These are phyloP conservation scores for Gossypium raimondii DNA, from an alignment of 345 rosid species.

Conservation along the genomic window DNA sequence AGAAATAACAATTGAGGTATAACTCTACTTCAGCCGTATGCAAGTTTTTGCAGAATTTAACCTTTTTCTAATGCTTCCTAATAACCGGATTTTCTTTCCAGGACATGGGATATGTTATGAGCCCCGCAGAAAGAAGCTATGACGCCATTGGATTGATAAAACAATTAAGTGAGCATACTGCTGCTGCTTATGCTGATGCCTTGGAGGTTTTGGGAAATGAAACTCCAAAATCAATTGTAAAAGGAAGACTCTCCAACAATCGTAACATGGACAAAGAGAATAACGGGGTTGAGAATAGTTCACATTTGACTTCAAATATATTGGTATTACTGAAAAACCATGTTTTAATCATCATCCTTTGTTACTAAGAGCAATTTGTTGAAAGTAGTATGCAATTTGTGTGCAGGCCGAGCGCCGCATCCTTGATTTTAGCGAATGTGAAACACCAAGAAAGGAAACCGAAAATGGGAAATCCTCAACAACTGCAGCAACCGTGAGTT, in stretches of 20 bases:
- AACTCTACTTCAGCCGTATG: neutral
- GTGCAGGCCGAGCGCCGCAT: conserved; percentile 77
- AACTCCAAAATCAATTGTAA: conserved; percentile 52
- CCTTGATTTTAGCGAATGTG: conserved; percentile 95
- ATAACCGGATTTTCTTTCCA: conserved; percentile 26
- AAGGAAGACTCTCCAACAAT: conserved; percentile 33
- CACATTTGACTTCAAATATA: conserved; percentile 45
- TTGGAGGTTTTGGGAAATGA: conserved; percentile 79
- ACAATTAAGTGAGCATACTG: conserved; percentile 80
- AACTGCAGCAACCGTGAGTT: conserved; percentile 16
- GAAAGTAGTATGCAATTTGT: conserved; percentile 1
- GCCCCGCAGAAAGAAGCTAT: conserved; percentile 86
- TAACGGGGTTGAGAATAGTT: conserved; percentile 33
- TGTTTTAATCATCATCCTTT: neutral
- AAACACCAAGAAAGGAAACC: conserved; percentile 59
- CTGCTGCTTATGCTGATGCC: conserved; percentile 86
- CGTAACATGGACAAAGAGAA: conserved; percentile 39
- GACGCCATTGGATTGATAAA: conserved; percentile 90
- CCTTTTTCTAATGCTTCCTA: neutral
- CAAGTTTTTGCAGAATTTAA: neutral
- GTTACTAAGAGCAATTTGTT: neutral
- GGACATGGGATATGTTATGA: conserved; percentile 90
- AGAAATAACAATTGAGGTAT: conserved; percentile 86
- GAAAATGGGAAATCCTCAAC: conserved; percentile 38
- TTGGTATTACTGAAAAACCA: conserved; percentile 27